These are phyloP conservation scores for Prunus yedoensis DNA, from an alignment of 331 rosid genomes.

Conservation along the genomic window DNA sequence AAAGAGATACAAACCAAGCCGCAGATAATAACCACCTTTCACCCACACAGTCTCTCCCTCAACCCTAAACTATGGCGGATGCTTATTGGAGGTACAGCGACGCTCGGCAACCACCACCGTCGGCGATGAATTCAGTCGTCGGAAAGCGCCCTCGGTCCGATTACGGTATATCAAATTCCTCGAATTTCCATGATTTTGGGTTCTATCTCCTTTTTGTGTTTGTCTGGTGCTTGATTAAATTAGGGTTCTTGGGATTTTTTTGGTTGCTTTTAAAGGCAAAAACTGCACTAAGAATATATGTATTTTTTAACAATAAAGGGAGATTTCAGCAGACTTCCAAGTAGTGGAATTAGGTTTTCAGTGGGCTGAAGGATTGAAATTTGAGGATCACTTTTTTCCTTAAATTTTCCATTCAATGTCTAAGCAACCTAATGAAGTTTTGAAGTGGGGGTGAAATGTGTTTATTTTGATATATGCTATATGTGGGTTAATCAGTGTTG, in stretches of 20 bases:
- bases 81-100: slow-evolving; percentile 90
- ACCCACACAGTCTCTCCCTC: not conserved
- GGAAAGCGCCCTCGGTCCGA: slow-evolving; percentile 87
- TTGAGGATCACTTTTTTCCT: not conserved
- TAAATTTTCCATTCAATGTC: not conserved
- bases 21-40: not conserved
- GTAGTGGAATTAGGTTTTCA: slow-evolving; percentile 13
- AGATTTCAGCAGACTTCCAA: slow-evolving; percentile 12
- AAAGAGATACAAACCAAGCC: not conserved
- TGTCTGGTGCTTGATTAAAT: slow-evolving; percentile 11
- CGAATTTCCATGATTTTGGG: not conserved
- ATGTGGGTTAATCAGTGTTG: not conserved
- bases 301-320: not conserved
- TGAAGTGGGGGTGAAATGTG: not conserved
- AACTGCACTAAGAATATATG: no score
- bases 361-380: not conserved
- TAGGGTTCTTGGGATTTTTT: slow-evolving; percentile 34
- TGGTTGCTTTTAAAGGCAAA: not conserved
- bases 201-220: not conserved
- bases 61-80: slow-evolving; percentile 58
- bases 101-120: slow-evolving; percentile 51
- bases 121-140: slow-evolving; percentile 47
- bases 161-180: slow-evolving; percentile 46
- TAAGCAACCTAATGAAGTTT: not conserved
- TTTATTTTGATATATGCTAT: not conserved